These are phyloP conservation scores for Pelargonium cotyledonis DNA, from an alignment of 441 rosid genomes.

Conservation along the genomic window DNA sequence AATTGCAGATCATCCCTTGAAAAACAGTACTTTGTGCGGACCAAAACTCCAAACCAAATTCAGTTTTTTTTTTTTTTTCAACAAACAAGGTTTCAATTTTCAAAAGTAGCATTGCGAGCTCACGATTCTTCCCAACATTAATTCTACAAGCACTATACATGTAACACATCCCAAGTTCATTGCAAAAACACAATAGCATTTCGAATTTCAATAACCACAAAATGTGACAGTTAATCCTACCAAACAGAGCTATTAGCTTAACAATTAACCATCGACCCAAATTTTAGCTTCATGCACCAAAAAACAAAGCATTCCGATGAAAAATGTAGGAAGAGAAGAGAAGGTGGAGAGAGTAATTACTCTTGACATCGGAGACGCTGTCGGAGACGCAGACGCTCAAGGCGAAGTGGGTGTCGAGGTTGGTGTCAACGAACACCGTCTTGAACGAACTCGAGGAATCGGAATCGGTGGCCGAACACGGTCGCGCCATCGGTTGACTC, in stretches of 20 bases:
- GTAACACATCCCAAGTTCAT: neutral
- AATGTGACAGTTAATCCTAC: neutral
- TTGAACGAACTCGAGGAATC: neutral
- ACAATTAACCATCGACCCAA: neutral
- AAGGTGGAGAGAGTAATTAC: neutral
- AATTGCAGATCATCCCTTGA: neutral
- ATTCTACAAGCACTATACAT: neutral
- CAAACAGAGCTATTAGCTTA: neutral
- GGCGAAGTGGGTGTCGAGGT: neutral
- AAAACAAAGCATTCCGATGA: neutral
- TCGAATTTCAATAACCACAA: neutral
- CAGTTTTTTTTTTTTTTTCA: neutral
- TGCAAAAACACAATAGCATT: neutral
- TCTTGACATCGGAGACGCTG: neutral
- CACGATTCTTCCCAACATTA: neutral
- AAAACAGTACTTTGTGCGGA: neutral
- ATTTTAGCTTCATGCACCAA: neutral
- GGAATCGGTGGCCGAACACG: neutral
- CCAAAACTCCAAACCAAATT: neutral
- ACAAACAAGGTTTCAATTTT: neutral
- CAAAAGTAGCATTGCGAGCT: no score
- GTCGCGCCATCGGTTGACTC: neutral
- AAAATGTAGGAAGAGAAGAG: neutral
- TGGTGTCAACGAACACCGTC: neutral
- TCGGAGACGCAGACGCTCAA: neutral